Base-by-base conservation (phyloP, 345 rosid genomes). In the Garcia nutans region DNA sequence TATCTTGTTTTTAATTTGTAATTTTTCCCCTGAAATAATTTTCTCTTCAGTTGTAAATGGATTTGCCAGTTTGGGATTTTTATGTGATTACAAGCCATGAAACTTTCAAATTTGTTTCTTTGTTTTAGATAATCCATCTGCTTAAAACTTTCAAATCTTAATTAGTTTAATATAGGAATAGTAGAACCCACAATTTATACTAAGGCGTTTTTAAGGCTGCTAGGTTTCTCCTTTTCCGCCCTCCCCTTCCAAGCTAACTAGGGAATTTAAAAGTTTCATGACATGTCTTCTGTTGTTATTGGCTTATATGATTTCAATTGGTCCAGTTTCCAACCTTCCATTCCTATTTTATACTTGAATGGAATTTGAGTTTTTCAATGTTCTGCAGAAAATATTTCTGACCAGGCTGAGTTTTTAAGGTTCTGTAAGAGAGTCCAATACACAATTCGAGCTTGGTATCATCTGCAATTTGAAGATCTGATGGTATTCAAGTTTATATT, bases 371-470 rank as follows among this genome's bases (percentile, higher is more conserved):
- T 56, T 71, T 70, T 41, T 31, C 28, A 22, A 42, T 66, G 22
- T 52, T 74, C 23, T 85, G 85, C 86, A 93, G 99, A 91, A 74
- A 93, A 86, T 73, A 76, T 86, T 75, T 55, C 85, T 70, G 97
- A 91, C 72, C 79, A 92, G 69, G 86, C 87, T 24, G 99, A 93
- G 86, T 95, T 93, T 84, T 80, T 91, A 37, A 95, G 90, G 90
- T 87, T 95, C 71, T 91, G 97, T 82, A 93, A 91, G 91, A 86
- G 97, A 84, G 89, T 89, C 28, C 97, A 95, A 83, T 95, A 93
- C 87, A 93, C 97, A 17, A 88, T 95, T 75, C 91, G 97, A 79
- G 99, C 99, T 65, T 95, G 99, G 99, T 95, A 91, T 83, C 87
- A 87, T 80, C 87, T 95, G 64, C 99, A 91, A 74, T 95, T 95